Percentiles rank a stretch among this genome's conserved stretches.
These are phyloP conservation scores for Lentinus tigrinus DNA, from an alignment of 768 basidiomycete species.

Conservation along the genomic window DNA sequence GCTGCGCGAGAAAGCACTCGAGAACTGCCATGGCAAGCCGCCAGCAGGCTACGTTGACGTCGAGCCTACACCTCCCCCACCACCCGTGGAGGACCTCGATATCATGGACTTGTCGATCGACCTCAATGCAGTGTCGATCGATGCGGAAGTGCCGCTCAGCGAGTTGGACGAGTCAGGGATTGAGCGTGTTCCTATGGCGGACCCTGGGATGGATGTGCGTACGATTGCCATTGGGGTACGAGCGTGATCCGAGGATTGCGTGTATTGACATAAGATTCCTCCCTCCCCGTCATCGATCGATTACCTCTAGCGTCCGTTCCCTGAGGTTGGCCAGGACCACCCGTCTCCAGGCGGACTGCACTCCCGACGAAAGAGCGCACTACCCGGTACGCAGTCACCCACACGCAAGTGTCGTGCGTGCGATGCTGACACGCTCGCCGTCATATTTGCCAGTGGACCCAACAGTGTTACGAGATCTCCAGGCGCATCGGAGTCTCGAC, in stretches of 20 bases:
- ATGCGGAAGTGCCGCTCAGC: slow-evolving; percentile 53
- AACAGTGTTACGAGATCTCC: slow-evolving; percentile 81
- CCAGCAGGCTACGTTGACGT: slow-evolving; percentile 71
- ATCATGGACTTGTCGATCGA: slow-evolving; percentile 89
- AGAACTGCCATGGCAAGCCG: slow-evolving; percentile 68
- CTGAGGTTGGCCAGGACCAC: slow-evolving; percentile 64
- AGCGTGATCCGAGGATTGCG: slow-evolving; percentile 21
- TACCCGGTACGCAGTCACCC: slow-evolving; percentile 15
- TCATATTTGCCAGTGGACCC: slow-evolving; percentile 68
- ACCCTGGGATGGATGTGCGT: slow-evolving; percentile 84
- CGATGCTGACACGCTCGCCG: not conserved
- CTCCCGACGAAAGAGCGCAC: slow-evolving; percentile 89
- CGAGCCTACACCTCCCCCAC: slow-evolving; percentile 72
- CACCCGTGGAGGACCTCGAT: slow-evolving; percentile 79
- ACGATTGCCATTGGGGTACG: slow-evolving; percentile 20
- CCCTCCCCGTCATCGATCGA: slow-evolving; percentile 13
- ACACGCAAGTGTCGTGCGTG: slow-evolving; percentile 5
- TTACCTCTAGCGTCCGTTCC: slow-evolving; percentile 55
- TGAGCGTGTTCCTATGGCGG: slow-evolving; percentile 89
- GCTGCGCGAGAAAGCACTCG: slow-evolving; percentile 72
- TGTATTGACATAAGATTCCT: slow-evolving; percentile 15
- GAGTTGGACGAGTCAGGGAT: slow-evolving; percentile 80
- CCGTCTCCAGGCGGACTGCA: slow-evolving; percentile 64
- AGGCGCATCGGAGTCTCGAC: slow-evolving; percentile 83
- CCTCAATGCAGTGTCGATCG: slow-evolving; percentile 79